phyloP scores from a whole-genome alignment of 2,329 filamentous ascomycete genomes.

The Rutstroemia sp. region DNA sequence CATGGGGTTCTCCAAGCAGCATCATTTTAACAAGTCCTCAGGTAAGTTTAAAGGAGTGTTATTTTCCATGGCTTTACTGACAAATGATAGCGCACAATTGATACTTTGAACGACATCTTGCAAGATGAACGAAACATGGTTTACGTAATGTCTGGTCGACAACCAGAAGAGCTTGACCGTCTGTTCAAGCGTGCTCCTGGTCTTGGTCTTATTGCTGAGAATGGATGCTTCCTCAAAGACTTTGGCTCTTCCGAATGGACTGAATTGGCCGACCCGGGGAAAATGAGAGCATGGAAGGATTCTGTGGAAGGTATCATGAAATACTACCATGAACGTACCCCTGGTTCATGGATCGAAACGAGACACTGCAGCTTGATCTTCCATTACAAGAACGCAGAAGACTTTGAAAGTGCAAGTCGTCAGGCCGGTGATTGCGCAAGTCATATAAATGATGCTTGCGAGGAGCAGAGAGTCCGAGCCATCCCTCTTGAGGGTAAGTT shows the following conservation, averaged over 20 bases:
- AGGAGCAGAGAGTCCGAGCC: constrained; percentile 75
- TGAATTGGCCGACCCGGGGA: constrained; percentile 64
- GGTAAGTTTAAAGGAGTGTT: constrained; percentile 27
- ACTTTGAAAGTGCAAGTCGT: constrained; percentile 65
- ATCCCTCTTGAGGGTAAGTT: constrained; percentile 58
- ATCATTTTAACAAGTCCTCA: constrained; percentile 80
- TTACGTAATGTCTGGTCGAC: constrained; percentile 88
- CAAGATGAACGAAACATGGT: constrained; percentile 76
- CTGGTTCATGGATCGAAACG: constrained; percentile 81
- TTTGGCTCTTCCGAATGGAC: constrained; percentile 64
- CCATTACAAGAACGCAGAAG: constrained; percentile 78
- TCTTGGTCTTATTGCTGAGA: constrained; percentile 87
- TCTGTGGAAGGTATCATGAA: constrained; percentile 75
- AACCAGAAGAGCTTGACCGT: constrained; percentile 79
- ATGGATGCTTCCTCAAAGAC: constrained; percentile 82
- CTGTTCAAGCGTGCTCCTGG: constrained; percentile 78
- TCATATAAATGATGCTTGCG: constrained; percentile 91
- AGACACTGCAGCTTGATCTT: constrained; percentile 88
- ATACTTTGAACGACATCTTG: constrained; percentile 74
- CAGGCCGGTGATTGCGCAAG: constrained; percentile 86
- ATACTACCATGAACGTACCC: constrained; percentile 86
- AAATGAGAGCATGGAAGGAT: constrained; percentile 72
- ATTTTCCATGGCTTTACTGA: constrained; percentile 10
- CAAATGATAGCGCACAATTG: constrained; percentile 59
- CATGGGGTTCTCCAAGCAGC: constrained; percentile 75